phyloP scores from a whole-genome alignment of 2,329 filamentous ascomycete genomes.

The Elsinoe fawcettii region DNA sequence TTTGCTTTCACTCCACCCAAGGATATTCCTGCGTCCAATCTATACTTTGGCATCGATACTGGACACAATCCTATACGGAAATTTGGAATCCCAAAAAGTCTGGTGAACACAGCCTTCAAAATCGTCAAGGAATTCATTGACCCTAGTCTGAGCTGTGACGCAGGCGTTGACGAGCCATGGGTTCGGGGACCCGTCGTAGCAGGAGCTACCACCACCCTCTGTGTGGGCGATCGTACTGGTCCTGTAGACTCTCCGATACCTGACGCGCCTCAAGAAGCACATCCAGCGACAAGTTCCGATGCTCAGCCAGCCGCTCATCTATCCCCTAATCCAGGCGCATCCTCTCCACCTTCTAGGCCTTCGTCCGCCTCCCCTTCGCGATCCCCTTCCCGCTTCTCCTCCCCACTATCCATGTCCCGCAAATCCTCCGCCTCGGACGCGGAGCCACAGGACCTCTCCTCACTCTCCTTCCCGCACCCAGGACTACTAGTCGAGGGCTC shows the following conservation, averaged over 20 bases:
- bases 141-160: conserved; percentile 79
- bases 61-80: conserved; percentile 74
- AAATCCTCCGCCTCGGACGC: neutral
- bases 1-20: conserved; percentile 67
- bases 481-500: conserved; percentile 32
- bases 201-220: conserved; percentile 12
- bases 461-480: neutral
- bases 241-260: neutral
- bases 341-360: neutral
- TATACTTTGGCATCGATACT: conserved; percentile 93
- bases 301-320: neutral
- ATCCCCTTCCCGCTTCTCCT: neutral
- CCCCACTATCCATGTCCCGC: neutral
- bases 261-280: conserved; percentile 23
- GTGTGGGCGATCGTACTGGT: conserved; percentile 5
- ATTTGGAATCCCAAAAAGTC: conserved; percentile 67
- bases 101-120: conserved; percentile 65
- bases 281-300: neutral
- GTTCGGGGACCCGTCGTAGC: conserved; percentile 62
- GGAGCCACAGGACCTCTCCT: neutral
- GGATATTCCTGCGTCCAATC: conserved; percentile 56
- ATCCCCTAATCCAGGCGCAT: neutral
- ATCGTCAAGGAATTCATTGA: conserved; percentile 89
- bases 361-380: neutral
- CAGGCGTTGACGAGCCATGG: conserved; percentile 77